These are phyloP conservation scores for Trypanosoma avium DNA, from an alignment of 208 protist species.

Conservation along the genomic window DNA sequence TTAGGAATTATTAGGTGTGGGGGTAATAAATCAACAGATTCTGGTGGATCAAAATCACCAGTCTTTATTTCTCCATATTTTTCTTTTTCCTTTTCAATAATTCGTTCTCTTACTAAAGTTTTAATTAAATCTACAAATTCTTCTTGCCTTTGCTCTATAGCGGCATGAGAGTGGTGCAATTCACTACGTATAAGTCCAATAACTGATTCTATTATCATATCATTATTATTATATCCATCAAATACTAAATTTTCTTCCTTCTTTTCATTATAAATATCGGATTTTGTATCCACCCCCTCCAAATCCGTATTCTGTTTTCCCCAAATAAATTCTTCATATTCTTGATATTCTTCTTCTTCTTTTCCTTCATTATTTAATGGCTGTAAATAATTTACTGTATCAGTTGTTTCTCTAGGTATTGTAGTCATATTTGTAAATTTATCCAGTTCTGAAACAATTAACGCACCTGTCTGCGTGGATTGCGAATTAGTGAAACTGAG, in stretches of 20 bases:
- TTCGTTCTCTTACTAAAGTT: neutral
- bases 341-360: neutral
- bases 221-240: too few species aligned
- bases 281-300: too few species aligned
- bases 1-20: too few species aligned
- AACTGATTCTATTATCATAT: neutral
- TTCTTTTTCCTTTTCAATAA: neutral
- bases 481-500: neutral
- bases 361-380: too few species aligned
- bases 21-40: too few species aligned
- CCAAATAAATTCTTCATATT: too few species aligned
- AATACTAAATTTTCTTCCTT: too few species aligned
- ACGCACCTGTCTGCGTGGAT: too few species aligned
- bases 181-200: constrained; percentile 3
- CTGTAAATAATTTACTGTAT: too few species aligned
- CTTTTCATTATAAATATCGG: too few species aligned
- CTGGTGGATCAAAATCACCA: neutral
- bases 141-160: neutral
- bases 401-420: too few species aligned
- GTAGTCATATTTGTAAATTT: neutral
- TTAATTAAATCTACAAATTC: neutral
- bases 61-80: neutral
- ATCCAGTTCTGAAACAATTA: neutral
- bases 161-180: neutral
- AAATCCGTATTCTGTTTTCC: too few species aligned